Base-by-base conservation (phyloP, 306 rosid genomes). In the Bauhinia variegata region DNA sequence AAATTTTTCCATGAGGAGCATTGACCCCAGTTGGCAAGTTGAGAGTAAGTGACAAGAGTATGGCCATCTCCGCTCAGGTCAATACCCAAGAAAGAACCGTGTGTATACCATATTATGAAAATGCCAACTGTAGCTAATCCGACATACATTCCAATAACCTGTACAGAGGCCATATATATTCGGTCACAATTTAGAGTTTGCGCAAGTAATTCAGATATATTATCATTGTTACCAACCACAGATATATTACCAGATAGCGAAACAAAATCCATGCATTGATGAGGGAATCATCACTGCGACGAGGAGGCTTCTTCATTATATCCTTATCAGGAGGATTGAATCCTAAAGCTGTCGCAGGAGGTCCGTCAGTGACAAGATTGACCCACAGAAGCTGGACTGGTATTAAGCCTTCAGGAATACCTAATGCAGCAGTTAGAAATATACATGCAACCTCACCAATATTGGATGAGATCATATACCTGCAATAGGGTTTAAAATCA, bases 351-450 rank as follows among this genome's bases (percentile, higher is more conserved):
- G 98, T 93, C 9, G 98, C 98, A 9, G 98, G 98, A 54, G 97
- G 98, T 50, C 98, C 98, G 76, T 93, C 98, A 0, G 98, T 89
- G 61, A 93, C 97, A 54, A 93, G 97, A 77, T 93, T 93, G 73
- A 93, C 98, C 98, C 98, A 93, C 67, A 93, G 84, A 75, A 93
- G 98, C 79, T 89, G 98, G 70, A 93, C 98, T 17, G 98, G 98
- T 54, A 93, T 88, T 88, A 93, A 67, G 58, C 97, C 98, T 78
- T 93, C 98, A 11, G 98, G 98, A 75, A 88, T 87, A 75, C 96
- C 97, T 47, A 87, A 72, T 28, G 97, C 95, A 54, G 92, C 97
- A 7, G 92, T 91, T 7, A 87, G 76, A 82, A 91, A 91, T 68
- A 91, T 88, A 12, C 84, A 86, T 18, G 89, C 89, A 52, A 90